These are phyloP conservation scores for Gleditsia sinensis DNA, from an alignment of 306 rosid species.

Conservation along the genomic window DNA sequence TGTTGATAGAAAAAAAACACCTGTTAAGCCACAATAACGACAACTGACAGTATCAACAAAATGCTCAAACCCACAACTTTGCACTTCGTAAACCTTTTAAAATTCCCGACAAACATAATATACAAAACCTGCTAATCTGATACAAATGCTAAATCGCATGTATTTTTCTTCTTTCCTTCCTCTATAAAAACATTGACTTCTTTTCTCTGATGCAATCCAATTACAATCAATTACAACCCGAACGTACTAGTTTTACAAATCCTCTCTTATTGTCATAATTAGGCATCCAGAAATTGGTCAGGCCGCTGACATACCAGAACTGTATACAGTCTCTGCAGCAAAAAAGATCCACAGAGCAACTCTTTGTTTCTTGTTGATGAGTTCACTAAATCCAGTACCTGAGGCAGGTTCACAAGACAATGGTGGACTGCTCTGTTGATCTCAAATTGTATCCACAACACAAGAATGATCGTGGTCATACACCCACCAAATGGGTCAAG, in stretches of 20 bases:
- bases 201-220: constrained; percentile 40
- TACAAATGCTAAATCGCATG: background rate
- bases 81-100: constrained; percentile 28
- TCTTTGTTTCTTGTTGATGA: constrained; percentile 6
- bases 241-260: constrained; percentile 32
- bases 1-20: too few species aligned
- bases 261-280: constrained; percentile 32
- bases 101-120: constrained; percentile 24
- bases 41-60: too few species aligned
- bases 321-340: constrained; percentile 41
- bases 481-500: constrained; percentile 44
- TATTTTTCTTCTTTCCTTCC: background rate
- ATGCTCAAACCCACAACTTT: constrained; percentile 19
- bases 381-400: constrained; percentile 9
- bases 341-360: constrained; percentile 40
- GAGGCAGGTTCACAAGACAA: constrained; percentile 21
- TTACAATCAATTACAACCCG: constrained; percentile 37
- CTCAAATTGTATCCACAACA: constrained; percentile 38
- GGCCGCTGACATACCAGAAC: constrained; percentile 25
- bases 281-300: constrained; percentile 24
- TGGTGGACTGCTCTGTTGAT: constrained; percentile 10
- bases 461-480: constrained; percentile 22
- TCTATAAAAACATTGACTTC: constrained; percentile 23
- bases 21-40: too few species aligned
- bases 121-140: constrained; percentile 20